Base-by-base conservation (phyloP, 192 early-diverging fungal species). In the Backusella westeae region DNA sequence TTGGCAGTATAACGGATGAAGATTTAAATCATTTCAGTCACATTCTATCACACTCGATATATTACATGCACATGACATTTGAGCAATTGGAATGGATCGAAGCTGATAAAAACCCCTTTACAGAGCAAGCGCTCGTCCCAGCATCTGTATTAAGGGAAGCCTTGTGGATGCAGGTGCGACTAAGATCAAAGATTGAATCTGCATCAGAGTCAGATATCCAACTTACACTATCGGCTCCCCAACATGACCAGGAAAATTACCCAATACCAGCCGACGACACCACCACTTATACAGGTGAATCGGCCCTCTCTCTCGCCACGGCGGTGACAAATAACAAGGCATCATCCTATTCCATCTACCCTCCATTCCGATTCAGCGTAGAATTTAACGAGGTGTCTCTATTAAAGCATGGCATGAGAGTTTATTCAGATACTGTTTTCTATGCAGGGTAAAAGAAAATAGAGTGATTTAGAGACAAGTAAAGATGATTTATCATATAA, bases 61-160 rank as follows among this genome's bases (percentile, higher is more conserved):
- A 83, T 65, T 90, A 88, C 74, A 84, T 85, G 73, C 86, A 90
- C 77, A 90, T 90, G 87, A 75, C 78, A 1, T 82, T 87, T 74
- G 82, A 86, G 65, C 84, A 88, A 26, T 77, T 90, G 6, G 80
- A 81, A n/a, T 36, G 42, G 4, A 85, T 90, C 53, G 67, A 73
- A 39, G 49, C 70, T 6, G 87, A 88, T 59, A 56, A 53, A 32
- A 85, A 90, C 44, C 77, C 80, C 5, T 39, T 80, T 17, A 85
- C 82, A 7, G 69, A 67, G 6, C 15, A 67, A 0, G 68, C 83
- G 1, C 80, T 87, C 1, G 80, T 82, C 0, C 77, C 78, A 9
- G 73, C 84, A 0, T 26, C 81, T 34, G 46, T 85, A 14, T 21
- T 87, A 15, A 82, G 85, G 23, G 82, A 88, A 32, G 87, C 88